Base-by-base conservation (phyloP, 768 basidiomycete genomes). In the Mycena venus region DNA sequence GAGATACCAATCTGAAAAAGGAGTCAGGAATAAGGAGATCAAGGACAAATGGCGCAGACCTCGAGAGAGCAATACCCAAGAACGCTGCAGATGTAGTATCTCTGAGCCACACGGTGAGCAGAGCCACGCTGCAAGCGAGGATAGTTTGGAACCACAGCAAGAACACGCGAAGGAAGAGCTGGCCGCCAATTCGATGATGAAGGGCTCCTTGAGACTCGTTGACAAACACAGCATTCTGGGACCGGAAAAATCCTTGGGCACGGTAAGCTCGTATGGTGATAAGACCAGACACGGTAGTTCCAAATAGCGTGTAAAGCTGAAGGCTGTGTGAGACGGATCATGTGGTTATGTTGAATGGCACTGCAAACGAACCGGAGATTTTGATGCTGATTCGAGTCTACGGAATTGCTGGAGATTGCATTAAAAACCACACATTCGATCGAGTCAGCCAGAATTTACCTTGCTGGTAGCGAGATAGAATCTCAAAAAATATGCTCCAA, bases 381-480 rank as follows among this genome's bases (percentile, higher is more conserved):
- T 74, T 2, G 72, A 74, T 8, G 31, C 72, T 1, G 32, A 34
- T 58, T 74, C 72, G 17, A 74, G 72, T 42, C 72, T 32, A 9
- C 72, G 72, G 71, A 72, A 66, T 72, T 72, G 71, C 71, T 72
- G 63, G 14, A 66, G 31, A 55, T 29, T 4, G 17, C 31, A 23
- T 15, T 36, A n/a, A n/a, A n/a, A n/a, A n/a, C n/a, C n/a, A n/a
- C n/a, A n/a, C n/a, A n/a, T n/a, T n/a, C n/a, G n/a, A n/a, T n/a
- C n/a, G n/a, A n/a, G n/a, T n/a, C n/a, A n/a, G n/a, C n/a, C n/a
- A n/a, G n/a, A n/a, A n/a, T n/a, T n/a, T 53, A 74, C 73, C 73
- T 74, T 74, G 68, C 73, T 74, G 21, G 73, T 74, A n/a, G 44
- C 27, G 36, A 74, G 68, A 70, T 74, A 74, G 21, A 65, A 74